phyloP scores from a whole-genome alignment of 805 yeast species.

The Teunomyces gatunensis region DNA sequence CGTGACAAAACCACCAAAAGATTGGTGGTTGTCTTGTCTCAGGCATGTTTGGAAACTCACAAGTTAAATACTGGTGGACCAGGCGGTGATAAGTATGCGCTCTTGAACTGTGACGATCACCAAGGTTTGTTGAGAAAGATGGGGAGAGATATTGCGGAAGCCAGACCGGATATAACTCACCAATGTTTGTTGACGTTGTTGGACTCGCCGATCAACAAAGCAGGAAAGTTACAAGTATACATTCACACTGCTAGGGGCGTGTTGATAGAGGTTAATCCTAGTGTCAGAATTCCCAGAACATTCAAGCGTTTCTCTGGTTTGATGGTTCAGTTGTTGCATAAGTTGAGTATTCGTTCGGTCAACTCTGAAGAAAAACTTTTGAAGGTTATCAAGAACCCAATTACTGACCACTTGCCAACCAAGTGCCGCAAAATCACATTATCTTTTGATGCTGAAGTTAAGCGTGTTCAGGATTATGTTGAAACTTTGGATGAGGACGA shows the following conservation, averaged over 20 bases:
- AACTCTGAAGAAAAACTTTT: constrained; percentile 92
- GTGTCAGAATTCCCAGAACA: constrained; percentile 96
- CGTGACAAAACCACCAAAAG: constrained; percentile 85
- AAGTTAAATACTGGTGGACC: constrained; percentile 75
- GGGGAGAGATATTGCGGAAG: constrained; percentile 97
- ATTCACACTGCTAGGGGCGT: constrained; percentile 95
- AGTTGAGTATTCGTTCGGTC: constrained; percentile 88
- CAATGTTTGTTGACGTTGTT: constrained; percentile 91
- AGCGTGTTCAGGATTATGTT: constrained; percentile 86
- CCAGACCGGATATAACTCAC: constrained; percentile 98
- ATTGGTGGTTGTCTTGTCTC: constrained; percentile 89
- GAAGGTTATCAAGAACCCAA: constrained; percentile 94
- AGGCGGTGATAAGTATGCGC: constrained; percentile 85
- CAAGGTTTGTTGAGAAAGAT: constrained; percentile 92
- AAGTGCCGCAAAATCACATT: constrained; percentile 92
- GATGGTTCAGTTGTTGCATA: constrained; percentile 95
- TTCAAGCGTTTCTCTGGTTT: constrained; percentile 96
- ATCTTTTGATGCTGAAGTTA: constrained; percentile 87
- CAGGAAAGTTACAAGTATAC: constrained; percentile 94
- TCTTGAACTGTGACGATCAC: constrained; percentile 96
- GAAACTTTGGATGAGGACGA: constrained; percentile 78
- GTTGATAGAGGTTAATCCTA: constrained; percentile 91
- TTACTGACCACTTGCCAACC: constrained; percentile 93
- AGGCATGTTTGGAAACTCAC: constrained; percentile 94
- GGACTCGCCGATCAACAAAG: constrained; percentile 98